phyloP scores from a whole-genome alignment of 2,329 filamentous ascomycete species.

The Venturia nashicola region DNA sequence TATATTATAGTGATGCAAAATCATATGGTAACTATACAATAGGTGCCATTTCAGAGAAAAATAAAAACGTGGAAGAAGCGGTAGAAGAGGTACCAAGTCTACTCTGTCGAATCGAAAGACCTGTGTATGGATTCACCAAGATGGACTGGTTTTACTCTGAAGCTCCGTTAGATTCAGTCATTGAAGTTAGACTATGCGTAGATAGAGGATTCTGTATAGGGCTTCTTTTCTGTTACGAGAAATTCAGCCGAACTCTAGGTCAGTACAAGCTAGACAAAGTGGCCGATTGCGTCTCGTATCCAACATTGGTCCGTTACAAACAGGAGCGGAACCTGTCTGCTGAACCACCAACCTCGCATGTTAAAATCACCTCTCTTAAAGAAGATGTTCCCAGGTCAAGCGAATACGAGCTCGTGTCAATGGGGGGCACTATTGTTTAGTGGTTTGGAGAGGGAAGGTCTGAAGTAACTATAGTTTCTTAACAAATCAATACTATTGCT shows the following conservation, averaged over 20 bases:
- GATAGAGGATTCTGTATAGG: background rate
- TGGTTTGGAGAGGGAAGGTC: background rate
- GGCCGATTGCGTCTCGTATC: background rate
- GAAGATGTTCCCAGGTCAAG: background rate
- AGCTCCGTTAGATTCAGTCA: background rate
- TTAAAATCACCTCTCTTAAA: background rate
- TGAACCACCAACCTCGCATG: background rate
- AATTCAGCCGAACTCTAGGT: background rate
- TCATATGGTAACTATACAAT: background rate
- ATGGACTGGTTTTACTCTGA: background rate
- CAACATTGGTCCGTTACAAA: background rate
- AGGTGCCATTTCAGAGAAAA: background rate
- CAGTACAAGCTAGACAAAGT: background rate
- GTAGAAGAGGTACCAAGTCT: too few relatives aligned
- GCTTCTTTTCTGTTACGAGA: background rate
- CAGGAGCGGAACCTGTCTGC: background rate
- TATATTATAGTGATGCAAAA: background rate
- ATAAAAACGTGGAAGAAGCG: too few relatives aligned
- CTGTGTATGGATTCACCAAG: background rate
- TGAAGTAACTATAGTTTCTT: too few relatives aligned
- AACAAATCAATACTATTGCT: too few relatives aligned
- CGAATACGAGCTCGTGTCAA: background rate
- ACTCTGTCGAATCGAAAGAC: background rate
- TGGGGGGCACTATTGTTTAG: background rate
- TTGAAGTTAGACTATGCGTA: background rate